Conservation (phyloP, 192 early-diverging fungal species). For the Diversispora epigaea region DNA sequence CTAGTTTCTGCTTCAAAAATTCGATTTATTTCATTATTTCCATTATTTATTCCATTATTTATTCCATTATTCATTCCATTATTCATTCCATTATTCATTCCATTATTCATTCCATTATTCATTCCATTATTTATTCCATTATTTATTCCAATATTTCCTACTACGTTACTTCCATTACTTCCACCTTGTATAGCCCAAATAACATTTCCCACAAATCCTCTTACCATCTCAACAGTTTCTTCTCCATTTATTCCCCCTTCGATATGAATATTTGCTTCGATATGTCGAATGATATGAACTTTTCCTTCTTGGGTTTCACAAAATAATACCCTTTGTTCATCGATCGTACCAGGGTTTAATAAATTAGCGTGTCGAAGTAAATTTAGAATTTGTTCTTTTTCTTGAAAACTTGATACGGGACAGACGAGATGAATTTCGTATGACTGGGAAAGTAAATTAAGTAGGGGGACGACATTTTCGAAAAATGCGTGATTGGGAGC, state of each 20-base stretch:
- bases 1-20: no score
- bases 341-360: constrained; percentile 45
- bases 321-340: constrained; percentile 65
- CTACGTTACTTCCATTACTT: not conserved
- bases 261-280: constrained; percentile 65
- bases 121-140: no score
- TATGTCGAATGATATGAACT: constrained; percentile 66
- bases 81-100: no score
- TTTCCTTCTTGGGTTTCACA: constrained; percentile 69
- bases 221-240: constrained; percentile 37
- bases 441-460: constrained; percentile 49
- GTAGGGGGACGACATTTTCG: constrained; percentile 54
- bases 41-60: no score
- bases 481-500: constrained; percentile 71
- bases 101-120: no score
- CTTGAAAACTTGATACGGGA: constrained; percentile 52
- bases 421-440: constrained; percentile 61
- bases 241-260: constrained; percentile 49
- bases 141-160: no score
- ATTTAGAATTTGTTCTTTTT: constrained; percentile 55
- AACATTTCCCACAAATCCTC: constrained; percentile 42
- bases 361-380: constrained; percentile 48
- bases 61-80: no score
- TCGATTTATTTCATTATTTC: no score
- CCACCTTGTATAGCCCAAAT: constrained; percentile 20